A percentile compares a stretch with the other conserved stretches of the same genome.
These are phyloP conservation scores for Cyathus olla DNA, from an alignment of 1,284 basidiomycete genomes.

Conservation along the genomic window DNA sequence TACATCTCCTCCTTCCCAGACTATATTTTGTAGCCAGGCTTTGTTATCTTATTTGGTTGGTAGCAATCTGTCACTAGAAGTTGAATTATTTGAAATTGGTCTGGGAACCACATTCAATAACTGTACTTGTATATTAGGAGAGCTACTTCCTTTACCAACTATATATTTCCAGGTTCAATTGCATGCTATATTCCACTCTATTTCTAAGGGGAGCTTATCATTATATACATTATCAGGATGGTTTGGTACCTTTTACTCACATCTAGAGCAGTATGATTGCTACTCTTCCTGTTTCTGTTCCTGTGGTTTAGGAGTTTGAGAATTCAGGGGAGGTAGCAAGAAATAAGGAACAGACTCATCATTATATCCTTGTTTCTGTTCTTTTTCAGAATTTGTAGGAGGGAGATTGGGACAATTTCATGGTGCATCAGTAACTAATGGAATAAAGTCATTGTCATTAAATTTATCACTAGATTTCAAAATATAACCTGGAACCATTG, in stretches of 20 bases:
- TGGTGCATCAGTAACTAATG: too few relatives aligned
- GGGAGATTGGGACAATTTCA: neutral
- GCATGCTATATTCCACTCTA: neutral
- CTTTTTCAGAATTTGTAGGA: too few relatives aligned
- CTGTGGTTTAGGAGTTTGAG: too few relatives aligned
- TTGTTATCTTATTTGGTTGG: neutral
- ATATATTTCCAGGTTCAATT: neutral
- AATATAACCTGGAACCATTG: too few relatives aligned
- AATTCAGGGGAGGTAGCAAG: too few relatives aligned
- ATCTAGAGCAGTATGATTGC: neutral
- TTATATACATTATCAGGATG: neutral
- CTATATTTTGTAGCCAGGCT: neutral
- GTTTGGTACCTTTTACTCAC: neutral
- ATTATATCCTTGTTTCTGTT: too few relatives aligned
- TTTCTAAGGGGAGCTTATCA: conserved; percentile 1
- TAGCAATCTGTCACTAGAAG: neutral
- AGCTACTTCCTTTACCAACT: neutral
- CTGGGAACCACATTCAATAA: neutral
- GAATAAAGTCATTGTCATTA: neutral
- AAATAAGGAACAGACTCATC: too few relatives aligned
- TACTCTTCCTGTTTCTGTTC: neutral
- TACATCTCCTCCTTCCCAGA: neutral
- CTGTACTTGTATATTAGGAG: neutral
- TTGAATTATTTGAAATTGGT: neutral
- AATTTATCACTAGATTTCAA: neutral